These are phyloP conservation scores for Colletotrichum endophyticum DNA, from an alignment of 2,329 filamentous ascomycete genomes.

Conservation along the genomic window DNA sequence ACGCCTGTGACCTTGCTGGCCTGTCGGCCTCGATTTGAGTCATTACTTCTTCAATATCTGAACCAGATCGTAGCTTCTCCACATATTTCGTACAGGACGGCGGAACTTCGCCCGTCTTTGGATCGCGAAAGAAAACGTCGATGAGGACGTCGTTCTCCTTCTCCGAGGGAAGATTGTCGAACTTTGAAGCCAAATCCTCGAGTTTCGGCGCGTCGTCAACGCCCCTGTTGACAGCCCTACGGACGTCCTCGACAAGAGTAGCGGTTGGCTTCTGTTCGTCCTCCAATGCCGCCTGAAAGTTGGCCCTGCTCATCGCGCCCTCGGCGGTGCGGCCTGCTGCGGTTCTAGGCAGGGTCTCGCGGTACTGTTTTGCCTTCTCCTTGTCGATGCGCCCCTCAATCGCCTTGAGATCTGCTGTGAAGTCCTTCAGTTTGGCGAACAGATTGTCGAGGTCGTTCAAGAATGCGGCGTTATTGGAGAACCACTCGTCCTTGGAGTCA, in stretches of 20 bases:
- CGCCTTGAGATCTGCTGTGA: constrained; percentile 44
- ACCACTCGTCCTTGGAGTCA: constrained; percentile 51
- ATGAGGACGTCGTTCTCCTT: constrained; percentile 9
- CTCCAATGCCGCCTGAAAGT: constrained; percentile 3
- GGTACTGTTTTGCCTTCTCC: constrained; percentile 60
- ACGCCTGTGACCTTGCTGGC: constrained; percentile 26
- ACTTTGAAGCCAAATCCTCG: constrained; percentile 11
- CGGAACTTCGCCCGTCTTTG: constrained; percentile 32
- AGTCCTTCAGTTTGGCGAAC: constrained; percentile 51
- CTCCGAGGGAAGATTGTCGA: constrained; percentile 8
- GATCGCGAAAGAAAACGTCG: constrained; percentile 38
- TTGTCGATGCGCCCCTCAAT: constrained; percentile 56
- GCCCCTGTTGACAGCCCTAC: neutral
- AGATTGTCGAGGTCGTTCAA: constrained; percentile 53
- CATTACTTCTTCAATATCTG: constrained; percentile 32
- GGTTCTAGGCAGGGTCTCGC: constrained; percentile 33
- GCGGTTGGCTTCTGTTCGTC: constrained; percentile 1
- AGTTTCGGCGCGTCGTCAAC: neutral
- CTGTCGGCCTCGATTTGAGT: constrained; percentile 35
- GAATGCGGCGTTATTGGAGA: constrained; percentile 52
- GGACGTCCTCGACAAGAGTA: neutral
- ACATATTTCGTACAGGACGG: constrained; percentile 41
- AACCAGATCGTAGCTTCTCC: constrained; percentile 36
- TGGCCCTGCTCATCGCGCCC: constrained; percentile 10
- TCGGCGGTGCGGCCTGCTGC: constrained; percentile 4